Conservation (phyloP, 352 stramenopile genomes). For the Globisporangium parvum region DNA sequence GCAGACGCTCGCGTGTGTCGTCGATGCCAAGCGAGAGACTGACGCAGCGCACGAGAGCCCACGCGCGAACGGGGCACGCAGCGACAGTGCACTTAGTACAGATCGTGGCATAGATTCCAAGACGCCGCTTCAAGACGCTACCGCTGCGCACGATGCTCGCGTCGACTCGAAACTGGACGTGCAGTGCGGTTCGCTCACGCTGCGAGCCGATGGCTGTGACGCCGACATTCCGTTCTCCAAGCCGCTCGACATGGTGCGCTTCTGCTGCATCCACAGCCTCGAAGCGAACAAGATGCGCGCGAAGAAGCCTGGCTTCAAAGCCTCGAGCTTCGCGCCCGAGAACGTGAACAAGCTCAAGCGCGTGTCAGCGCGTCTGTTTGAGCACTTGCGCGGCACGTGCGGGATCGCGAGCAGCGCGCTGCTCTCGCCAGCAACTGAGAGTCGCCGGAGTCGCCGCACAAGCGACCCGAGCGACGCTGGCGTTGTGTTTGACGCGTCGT, state of each 20-base stretch:
- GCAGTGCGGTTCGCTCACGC: neutral
- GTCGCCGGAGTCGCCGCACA: constrained; percentile 2
- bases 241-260: constrained; percentile 37
- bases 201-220: neutral
- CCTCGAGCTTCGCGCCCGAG: constrained; percentile 39
- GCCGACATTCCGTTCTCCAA: constrained; percentile 51
- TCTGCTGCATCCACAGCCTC: constrained; percentile 44
- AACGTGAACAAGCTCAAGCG: constrained; percentile 50
- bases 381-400: constrained; percentile 37
- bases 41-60: neutral
- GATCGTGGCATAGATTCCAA: constrained; percentile 13
- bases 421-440: constrained; percentile 6
- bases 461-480: constrained; percentile 5
- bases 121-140: neutral
- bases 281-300: constrained; percentile 5
- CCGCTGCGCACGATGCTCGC: neutral
- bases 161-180: neutral
- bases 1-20: neutral
- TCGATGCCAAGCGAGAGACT: no score
- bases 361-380: constrained; percentile 43
- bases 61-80: constrained; percentile 1
- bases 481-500: constrained; percentile 31
- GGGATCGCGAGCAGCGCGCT: constrained; percentile 9
- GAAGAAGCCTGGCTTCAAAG: constrained; percentile 1
- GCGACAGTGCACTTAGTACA: constrained; percentile 7